phyloP scores from a whole-genome alignment of 352 stramenopile genomes.

The Pythium rishiriense region DNA sequence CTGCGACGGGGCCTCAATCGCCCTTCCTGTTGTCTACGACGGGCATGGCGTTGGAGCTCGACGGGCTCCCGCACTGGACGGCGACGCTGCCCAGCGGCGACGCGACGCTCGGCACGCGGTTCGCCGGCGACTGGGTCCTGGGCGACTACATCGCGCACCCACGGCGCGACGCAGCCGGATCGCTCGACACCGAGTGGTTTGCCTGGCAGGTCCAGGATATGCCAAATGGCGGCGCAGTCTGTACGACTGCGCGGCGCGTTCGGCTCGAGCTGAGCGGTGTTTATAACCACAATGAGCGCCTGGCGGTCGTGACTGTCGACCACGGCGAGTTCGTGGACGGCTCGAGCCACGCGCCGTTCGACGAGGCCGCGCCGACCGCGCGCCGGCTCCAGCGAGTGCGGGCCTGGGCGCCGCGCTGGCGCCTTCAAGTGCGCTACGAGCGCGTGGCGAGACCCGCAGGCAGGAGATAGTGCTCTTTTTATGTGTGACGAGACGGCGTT shows the following conservation, averaged over 20 bases:
- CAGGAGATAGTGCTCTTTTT: too few relatives aligned
- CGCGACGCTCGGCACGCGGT: background rate
- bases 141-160: background rate
- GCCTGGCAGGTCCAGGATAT: background rate
- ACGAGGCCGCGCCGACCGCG: background rate
- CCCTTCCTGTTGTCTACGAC: background rate
- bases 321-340: background rate
- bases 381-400: background rate
- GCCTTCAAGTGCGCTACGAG: background rate
- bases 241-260: background rate
- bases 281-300: background rate
- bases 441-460: background rate
- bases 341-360: background rate
- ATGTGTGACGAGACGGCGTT: too few relatives aligned
- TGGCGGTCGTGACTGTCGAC: background rate
- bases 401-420: background rate
- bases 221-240: background rate
- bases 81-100: conserved; percentile 8
- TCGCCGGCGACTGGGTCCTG: background rate
- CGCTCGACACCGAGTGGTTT: background rate
- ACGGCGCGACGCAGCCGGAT: background rate
- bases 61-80: background rate
- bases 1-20: too few relatives aligned
- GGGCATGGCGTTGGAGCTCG: conserved; percentile 1
- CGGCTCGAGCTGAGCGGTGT: background rate